Percentiles rank a stretch among this genome's conserved stretches.
phyloP scores from a whole-genome alignment of 2,329 filamentous ascomycete genomes.

The Penicillium sp. region DNA sequence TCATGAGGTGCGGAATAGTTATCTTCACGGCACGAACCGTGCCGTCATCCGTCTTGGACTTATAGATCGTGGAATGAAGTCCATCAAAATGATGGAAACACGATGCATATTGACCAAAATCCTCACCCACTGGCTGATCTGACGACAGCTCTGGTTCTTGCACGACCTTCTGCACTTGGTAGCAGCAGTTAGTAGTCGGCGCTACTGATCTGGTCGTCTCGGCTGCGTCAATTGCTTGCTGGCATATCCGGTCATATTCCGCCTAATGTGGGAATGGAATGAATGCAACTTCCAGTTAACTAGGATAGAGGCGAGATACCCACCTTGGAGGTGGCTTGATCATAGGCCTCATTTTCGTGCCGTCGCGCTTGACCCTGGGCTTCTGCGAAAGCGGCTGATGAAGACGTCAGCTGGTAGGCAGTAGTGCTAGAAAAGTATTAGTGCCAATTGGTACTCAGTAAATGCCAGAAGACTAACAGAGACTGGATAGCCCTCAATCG shows the following conservation, averaged over 20 bases:
- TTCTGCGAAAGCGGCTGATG: conserved; percentile 46
- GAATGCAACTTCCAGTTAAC: neutral
- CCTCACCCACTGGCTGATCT: conserved; percentile 28
- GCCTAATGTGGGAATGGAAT: conserved; percentile 47
- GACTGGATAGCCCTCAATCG: conserved; percentile 63
- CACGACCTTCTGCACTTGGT: conserved; percentile 21
- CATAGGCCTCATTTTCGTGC: conserved; percentile 54
- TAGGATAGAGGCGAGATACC: conserved; percentile 8
- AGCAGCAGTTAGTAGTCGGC: conserved; percentile 23
- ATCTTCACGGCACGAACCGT: conserved; percentile 74
- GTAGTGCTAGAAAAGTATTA: conserved; percentile 42
- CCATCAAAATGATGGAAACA: conserved; percentile 62
- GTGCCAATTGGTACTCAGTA: neutral
- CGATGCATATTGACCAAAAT: conserved; percentile 56
- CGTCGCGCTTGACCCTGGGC: conserved; percentile 60
- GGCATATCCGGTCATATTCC: conserved; percentile 51
- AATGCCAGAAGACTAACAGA: conserved; percentile 50
- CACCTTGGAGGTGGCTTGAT: conserved; percentile 39
- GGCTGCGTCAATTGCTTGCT: conserved; percentile 38
- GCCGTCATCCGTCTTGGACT: conserved; percentile 51
- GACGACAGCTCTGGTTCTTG: conserved; percentile 24
- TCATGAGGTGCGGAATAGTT: conserved; percentile 68
- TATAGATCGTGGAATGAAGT: conserved; percentile 80
- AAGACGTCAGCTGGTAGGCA: conserved; percentile 48
- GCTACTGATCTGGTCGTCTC: conserved; percentile 23